Evolutionary conservation across 805 yeast species (phyloP).

Genomic region (Babjeviella inositovora): DNA sequence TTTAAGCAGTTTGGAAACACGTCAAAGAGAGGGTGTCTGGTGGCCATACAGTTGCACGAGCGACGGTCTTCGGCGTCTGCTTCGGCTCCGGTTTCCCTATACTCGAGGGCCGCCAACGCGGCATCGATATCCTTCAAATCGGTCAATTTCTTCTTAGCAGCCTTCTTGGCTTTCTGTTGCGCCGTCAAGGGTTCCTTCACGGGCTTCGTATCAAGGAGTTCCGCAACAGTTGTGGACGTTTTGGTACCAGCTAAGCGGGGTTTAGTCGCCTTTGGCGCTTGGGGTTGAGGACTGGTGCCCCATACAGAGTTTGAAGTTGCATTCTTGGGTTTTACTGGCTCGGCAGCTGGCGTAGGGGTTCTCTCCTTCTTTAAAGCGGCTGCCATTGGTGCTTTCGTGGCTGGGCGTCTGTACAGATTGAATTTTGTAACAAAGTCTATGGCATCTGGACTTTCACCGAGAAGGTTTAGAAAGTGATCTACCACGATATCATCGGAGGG

Average conservation of each 20-base stretch:
- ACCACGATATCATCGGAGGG: conserved; percentile 28
- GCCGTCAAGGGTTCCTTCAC: conserved; percentile 8
- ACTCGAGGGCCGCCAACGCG: conserved; percentile 36
- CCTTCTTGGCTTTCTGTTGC: conserved; percentile 17
- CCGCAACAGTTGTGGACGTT: conserved; percentile 25
- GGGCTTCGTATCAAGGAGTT: conserved; percentile 23
- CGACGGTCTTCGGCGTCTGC: conserved; percentile 8
- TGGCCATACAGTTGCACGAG: conserved; percentile 72
- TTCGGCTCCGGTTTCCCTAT: conserved; percentile 3
- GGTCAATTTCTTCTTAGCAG: conserved; percentile 25
- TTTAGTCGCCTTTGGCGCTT: conserved; percentile 1
- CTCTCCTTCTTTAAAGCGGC: not conserved
- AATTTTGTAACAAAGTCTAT: conserved; percentile 28
- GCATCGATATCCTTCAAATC: conserved; percentile 52
- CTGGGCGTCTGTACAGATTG: conserved; percentile 7
- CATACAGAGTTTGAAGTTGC: conserved; percentile 1
- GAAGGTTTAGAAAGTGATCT: conserved; percentile 33
- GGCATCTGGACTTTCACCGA: conserved; percentile 42
- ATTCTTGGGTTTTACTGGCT: conserved; percentile 1
- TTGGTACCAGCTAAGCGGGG: conserved; percentile 4
- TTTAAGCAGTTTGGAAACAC: conserved; percentile 86
- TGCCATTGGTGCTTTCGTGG: conserved; percentile 1
- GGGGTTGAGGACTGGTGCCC: conserved; percentile 1
- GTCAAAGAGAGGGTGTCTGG: conserved; percentile 76
- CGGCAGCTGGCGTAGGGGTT: conserved; percentile 1